Evolutionary conservation across 495 filamentous ascomycete species (phyloP).

Genomic region (Echria macrotheca): DNA sequence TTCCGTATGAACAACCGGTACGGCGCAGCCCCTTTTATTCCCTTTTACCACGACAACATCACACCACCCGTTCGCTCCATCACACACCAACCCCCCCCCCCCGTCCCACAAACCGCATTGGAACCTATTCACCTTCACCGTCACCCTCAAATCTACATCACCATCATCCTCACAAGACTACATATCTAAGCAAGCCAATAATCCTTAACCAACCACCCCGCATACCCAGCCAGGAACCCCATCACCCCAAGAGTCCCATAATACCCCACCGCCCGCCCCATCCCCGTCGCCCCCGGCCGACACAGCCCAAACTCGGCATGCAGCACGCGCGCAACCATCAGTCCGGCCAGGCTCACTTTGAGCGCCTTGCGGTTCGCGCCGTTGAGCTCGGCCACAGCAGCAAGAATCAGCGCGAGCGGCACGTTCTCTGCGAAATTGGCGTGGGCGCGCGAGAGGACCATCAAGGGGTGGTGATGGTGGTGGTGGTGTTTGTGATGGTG

Average conservation of each 20-base stretch:
- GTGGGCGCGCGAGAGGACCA: constrained; percentile 30
- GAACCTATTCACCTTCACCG: too few species aligned
- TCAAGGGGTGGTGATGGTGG: constrained; percentile 22
- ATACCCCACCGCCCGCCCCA: constrained; percentile 33
- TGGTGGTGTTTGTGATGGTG: not conserved
- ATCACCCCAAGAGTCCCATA: constrained; percentile 35
- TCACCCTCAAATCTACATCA: too few species aligned
- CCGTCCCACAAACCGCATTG: too few species aligned
- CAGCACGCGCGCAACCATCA: constrained; percentile 33
- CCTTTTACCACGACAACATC: too few species aligned
- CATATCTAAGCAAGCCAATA: constrained; percentile 9
- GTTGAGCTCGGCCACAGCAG: constrained; percentile 38
- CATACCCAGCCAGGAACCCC: constrained; percentile 33
- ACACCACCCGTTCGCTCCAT: too few species aligned
- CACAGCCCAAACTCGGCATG: constrained; percentile 38
- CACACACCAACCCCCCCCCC: too few species aligned
- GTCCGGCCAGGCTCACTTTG: constrained; percentile 27
- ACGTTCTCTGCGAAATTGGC: constrained; percentile 43
- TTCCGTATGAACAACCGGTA: too few species aligned
- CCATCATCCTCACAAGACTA: too few species aligned
- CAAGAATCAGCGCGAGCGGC: constrained; percentile 21
- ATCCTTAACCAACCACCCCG: constrained; percentile 30
- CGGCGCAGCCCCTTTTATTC: too few species aligned
- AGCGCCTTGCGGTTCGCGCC: constrained; percentile 33
- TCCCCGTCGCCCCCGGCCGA: constrained; percentile 21